Evolutionary conservation across 805 yeast species (phyloP).

Genomic region (Schizosaccharomyces lindneri): DNA sequence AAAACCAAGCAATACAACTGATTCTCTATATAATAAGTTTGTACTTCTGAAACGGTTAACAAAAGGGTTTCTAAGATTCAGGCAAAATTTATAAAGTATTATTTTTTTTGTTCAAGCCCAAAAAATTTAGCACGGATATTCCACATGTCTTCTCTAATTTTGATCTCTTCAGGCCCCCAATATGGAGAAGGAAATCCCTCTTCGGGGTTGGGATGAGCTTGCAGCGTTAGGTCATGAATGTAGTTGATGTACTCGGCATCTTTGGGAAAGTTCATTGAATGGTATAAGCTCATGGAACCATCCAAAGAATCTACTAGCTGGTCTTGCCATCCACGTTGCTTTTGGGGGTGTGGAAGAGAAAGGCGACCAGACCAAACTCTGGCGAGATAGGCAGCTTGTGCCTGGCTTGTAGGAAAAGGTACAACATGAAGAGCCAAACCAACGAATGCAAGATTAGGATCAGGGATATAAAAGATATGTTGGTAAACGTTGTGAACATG

Average conservation of each 20-base stretch:
- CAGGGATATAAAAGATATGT: constrained; percentile 31
- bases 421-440: constrained; percentile 17
- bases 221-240: neutral
- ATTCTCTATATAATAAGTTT: too few relatives aligned
- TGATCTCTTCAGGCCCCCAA: neutral
- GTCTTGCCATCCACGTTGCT: neutral
- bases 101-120: neutral
- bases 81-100: neutral
- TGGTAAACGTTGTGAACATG: constrained; percentile 30
- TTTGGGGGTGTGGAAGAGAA: constrained; percentile 19
- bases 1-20: too few relatives aligned
- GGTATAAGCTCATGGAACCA: neutral
- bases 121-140: neutral
- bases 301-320: neutral
- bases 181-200: neutral
- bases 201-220: neutral
- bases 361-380: constrained; percentile 36
- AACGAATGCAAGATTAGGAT: constrained; percentile 40
- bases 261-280: neutral
- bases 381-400: constrained; percentile 41
- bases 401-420: constrained; percentile 14
- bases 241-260: constrained; percentile 1
- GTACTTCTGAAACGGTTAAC: too few relatives aligned
- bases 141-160: neutral
- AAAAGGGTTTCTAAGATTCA: too few relatives aligned